phyloP scores from a whole-genome alignment of 2,329 filamentous ascomycete genomes.

The Ophiostoma sp. region DNA sequence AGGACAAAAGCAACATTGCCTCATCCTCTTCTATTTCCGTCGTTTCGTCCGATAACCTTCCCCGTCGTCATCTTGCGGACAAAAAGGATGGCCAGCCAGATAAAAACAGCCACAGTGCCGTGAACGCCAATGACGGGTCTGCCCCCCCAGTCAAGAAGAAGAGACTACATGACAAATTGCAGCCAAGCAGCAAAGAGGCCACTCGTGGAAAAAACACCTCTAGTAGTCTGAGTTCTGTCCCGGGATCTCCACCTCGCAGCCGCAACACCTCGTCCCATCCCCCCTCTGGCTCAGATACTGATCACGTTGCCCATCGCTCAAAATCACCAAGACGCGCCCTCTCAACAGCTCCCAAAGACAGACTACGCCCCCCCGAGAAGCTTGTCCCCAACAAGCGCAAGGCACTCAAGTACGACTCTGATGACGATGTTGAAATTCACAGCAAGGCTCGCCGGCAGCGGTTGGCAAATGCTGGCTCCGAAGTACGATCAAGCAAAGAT shows the following conservation, averaged over 20 bases:
- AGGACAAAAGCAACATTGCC: slow-evolving; percentile 55
- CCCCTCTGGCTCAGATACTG: slow-evolving; percentile 53
- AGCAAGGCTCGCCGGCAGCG: slow-evolving; percentile 53
- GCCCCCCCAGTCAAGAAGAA: slow-evolving; percentile 47
- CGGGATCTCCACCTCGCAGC: slow-evolving; percentile 47
- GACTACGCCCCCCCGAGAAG: slow-evolving; percentile 41
- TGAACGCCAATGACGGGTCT: slow-evolving; percentile 30
- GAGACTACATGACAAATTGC: slow-evolving; percentile 40
- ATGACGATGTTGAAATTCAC: slow-evolving; percentile 52
- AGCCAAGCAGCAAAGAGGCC: background rate
- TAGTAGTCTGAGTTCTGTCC: slow-evolving; percentile 55
- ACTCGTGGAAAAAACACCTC: slow-evolving; percentile 46
- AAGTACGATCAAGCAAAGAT: slow-evolving; percentile 16
- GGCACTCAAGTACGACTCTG: slow-evolving; percentile 49
- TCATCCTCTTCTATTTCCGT: slow-evolving; percentile 11
- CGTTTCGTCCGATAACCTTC: background rate
- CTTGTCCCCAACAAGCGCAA: slow-evolving; percentile 50
- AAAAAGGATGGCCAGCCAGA: slow-evolving; percentile 27
- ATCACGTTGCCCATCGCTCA: slow-evolving; percentile 39
- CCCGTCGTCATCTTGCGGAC: slow-evolving; percentile 24
- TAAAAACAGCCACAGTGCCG: slow-evolving; percentile 26
- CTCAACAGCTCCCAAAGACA: slow-evolving; percentile 42
- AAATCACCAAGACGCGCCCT: slow-evolving; percentile 39
- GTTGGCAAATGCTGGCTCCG: slow-evolving; percentile 40
- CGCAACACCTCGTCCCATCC: slow-evolving; percentile 39